Evolutionary conservation across 2,329 filamentous ascomycete species (phyloP).

Genomic region (Reticulascus tulasneorum): DNA sequence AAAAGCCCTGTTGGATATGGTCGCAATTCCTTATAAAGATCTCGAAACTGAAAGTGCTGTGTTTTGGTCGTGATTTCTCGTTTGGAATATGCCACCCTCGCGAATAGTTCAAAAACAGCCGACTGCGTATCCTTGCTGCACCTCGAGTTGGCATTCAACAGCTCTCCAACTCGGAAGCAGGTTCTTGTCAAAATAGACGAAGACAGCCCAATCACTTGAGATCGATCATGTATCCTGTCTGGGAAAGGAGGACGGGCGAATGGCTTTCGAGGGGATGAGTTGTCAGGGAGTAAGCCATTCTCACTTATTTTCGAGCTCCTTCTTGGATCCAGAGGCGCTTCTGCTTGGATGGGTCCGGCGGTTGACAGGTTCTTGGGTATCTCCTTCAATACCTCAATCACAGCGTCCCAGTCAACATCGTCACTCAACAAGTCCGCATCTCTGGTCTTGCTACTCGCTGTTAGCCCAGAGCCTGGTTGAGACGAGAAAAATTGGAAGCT

Average conservation of each 20-base stretch:
- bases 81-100: constrained; percentile 53
- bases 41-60: constrained; percentile 62
- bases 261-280: constrained; percentile 26
- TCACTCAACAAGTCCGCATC: constrained; percentile 11
- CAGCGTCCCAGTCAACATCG: constrained; percentile 36
- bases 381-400: constrained; percentile 13
- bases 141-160: constrained; percentile 41
- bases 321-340: too few relatives aligned
- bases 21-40: constrained; percentile 55
- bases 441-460: not conserved
- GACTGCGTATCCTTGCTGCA: constrained; percentile 28
- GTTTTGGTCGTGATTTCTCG: constrained; percentile 45
- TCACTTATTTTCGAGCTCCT: too few relatives aligned
- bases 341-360: constrained; percentile 13
- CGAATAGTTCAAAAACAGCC: constrained; percentile 59
- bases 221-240: constrained; percentile 42
- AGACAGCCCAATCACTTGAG: constrained; percentile 49
- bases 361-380: not conserved
- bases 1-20: constrained; percentile 34
- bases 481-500: not conserved
- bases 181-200: constrained; percentile 45
- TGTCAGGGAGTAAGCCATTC: too few relatives aligned
- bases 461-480: too few relatives aligned
- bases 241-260: constrained; percentile 52
- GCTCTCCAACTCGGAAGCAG: constrained; percentile 62